Conservation (phyloP, 176 grass and related monocot species). For the Oryza glaberrima region DNA sequence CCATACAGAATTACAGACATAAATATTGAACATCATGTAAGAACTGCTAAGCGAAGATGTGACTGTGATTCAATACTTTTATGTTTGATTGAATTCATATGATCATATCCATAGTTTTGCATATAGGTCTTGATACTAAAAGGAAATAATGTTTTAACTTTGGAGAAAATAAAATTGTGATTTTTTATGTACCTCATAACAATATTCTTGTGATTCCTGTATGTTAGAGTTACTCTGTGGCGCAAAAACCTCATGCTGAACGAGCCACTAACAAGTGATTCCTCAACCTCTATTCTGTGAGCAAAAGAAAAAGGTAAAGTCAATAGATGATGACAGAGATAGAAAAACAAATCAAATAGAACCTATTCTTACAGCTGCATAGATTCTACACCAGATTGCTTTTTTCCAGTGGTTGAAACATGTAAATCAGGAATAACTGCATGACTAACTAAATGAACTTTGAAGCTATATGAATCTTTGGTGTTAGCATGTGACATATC, state of each 20-base stretch:
- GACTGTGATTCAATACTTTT: conserved; percentile 33
- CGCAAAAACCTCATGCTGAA: conserved; percentile 97
- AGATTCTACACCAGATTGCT: conserved; percentile 15
- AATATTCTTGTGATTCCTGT: conserved; percentile 96
- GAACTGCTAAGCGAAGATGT: conserved; percentile 16
- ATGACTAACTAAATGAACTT: background rate
- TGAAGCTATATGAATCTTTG: background rate
- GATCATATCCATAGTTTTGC: background rate
- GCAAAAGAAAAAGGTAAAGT: conserved; percentile 20
- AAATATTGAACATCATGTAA: conserved; percentile 2
- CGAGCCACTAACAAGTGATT: conserved; percentile 82
- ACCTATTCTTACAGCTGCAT: background rate
- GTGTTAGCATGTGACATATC: background rate
- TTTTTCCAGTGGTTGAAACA: conserved; percentile 15
- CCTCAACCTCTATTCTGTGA: conserved; percentile 91
- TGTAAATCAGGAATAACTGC: background rate
- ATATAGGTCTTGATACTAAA: conserved; percentile 15
- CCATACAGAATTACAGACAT: background rate
- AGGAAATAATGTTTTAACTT: background rate
- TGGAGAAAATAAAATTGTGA: conserved; percentile 1
- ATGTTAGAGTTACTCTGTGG: conserved; percentile 81
- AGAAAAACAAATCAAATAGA: conserved; percentile 1
- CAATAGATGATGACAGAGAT: conserved; percentile 15
- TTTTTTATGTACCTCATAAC: conserved; percentile 71
- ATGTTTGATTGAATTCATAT: conserved; percentile 3